phyloP scores from a whole-genome alignment of 495 filamentous ascomycete genomes.

The Hypoxylon subgilvum region DNA sequence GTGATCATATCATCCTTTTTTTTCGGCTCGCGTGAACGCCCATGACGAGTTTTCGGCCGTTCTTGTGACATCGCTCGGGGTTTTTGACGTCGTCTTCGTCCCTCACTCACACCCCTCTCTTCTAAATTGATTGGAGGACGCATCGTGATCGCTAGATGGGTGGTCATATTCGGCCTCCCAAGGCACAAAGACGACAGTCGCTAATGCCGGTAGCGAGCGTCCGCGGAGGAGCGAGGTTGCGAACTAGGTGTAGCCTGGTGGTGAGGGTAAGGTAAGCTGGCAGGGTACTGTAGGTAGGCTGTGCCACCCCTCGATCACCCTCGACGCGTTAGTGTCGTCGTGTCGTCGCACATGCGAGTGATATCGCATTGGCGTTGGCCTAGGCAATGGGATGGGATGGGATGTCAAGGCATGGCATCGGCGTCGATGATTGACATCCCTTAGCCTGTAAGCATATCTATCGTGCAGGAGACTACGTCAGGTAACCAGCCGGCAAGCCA shows the following conservation, averaged over 20 bases:
- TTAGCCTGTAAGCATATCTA: slow-evolving; percentile 3
- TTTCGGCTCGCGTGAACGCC: slow-evolving; percentile 16
- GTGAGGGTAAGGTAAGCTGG: slow-evolving; percentile 36
- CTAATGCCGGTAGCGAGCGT: slow-evolving; percentile 36
- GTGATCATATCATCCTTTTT: slow-evolving; percentile 16
- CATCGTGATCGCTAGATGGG: neutral
- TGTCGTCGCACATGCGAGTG: slow-evolving; percentile 30
- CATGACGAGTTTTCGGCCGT: neutral
- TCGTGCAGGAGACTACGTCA: slow-evolving; percentile 6
- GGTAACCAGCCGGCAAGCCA: neutral
- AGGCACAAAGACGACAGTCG: slow-evolving; percentile 7
- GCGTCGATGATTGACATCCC: neutral
- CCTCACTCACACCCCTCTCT: neutral
- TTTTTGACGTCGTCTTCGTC: slow-evolving; percentile 12
- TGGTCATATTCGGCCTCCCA: slow-evolving; percentile 7
- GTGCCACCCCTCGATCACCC: slow-evolving; percentile 20
- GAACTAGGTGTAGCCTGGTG: slow-evolving; percentile 13
- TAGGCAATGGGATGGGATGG: no score
- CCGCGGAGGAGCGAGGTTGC: slow-evolving; percentile 11
- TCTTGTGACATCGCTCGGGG: slow-evolving; percentile 20
- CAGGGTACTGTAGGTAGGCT: slow-evolving; percentile 1
- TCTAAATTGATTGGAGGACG: no score
- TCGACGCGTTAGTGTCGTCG: slow-evolving; percentile 22
- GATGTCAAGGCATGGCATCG: no score
- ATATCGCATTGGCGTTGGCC: slow-evolving; percentile 32